These are phyloP conservation scores for Lipomyces lipofer DNA, from an alignment of 805 yeast genomes.

Conservation along the genomic window DNA sequence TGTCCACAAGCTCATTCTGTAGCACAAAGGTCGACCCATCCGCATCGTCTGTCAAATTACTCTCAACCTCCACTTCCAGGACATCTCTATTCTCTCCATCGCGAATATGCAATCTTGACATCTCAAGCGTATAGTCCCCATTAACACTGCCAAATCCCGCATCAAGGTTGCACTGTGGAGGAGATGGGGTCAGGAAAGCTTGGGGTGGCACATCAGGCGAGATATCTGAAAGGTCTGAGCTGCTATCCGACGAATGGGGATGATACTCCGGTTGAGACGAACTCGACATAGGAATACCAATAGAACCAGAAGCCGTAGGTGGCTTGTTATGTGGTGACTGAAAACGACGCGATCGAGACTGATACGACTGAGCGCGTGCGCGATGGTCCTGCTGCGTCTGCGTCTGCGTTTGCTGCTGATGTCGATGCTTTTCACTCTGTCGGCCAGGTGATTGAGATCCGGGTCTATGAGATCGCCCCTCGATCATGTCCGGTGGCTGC, in stretches of 20 bases:
- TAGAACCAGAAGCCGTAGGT: neutral
- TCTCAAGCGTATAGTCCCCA: neutral
- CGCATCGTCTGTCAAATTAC: neutral
- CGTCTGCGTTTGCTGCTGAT: conserved; percentile 8
- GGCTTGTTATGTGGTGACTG: neutral
- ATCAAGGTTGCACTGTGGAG: conserved; percentile 22
- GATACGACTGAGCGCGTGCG: neutral
- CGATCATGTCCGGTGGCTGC: neutral
- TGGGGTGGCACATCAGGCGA: conserved; percentile 25
- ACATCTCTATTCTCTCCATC: conserved; percentile 3
- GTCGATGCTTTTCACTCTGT: conserved; percentile 11
- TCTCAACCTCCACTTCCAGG: neutral
- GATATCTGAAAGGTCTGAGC: conserved; percentile 26
- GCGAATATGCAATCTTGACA: conserved; percentile 1
- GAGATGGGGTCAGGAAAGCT: conserved; percentile 14
- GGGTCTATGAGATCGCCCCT: neutral
- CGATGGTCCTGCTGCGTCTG: neutral
- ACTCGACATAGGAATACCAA: neutral
- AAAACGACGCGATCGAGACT: too few species aligned
- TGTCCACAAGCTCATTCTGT: conserved; percentile 12
- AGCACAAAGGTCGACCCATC: conserved; percentile 14
- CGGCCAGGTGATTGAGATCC: conserved; percentile 11
- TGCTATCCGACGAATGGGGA: conserved; percentile 17
- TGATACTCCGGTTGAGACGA: neutral
- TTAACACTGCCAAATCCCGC: neutral